Evolutionary conservation across 2,329 filamentous ascomycete genomes (phyloP).

Genomic region (Fusarium protoensiforme): DNA sequence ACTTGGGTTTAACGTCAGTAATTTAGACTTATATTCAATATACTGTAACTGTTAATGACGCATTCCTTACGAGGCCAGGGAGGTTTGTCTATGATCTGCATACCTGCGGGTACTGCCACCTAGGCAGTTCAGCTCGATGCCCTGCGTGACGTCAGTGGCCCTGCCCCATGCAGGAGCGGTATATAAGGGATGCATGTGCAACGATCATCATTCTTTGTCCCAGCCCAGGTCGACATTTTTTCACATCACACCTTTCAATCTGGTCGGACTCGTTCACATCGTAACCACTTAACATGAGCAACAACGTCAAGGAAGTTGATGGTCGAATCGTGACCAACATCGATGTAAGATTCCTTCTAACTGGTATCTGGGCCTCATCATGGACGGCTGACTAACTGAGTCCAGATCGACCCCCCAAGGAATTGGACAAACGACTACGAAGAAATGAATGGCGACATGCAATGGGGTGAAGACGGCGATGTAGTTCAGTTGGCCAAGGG

Average conservation of each 20-base stretch:
- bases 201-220: background rate
- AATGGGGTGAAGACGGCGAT: background rate
- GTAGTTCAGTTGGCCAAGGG: background rate
- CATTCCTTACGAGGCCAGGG: too few relatives aligned
- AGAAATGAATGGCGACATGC: background rate
- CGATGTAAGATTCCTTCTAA: background rate
- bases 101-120: too few relatives aligned
- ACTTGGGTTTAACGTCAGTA: too few relatives aligned
- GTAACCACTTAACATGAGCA: background rate
- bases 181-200: too few relatives aligned
- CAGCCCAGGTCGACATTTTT: background rate
- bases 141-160: too few relatives aligned
- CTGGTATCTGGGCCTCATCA: background rate
- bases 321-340: background rate
- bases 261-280: background rate
- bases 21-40: too few relatives aligned
- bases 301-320: background rate
- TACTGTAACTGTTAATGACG: too few relatives aligned
- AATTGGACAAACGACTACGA: background rate
- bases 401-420: background rate
- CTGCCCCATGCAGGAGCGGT: too few relatives aligned
- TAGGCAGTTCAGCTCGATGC: too few relatives aligned
- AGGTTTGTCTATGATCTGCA: too few relatives aligned
- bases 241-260: background rate
- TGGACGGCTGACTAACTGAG: background rate